Percentiles rank a stretch among this genome's conserved stretches.
phyloP scores from a whole-genome alignment of 208 protist species.

The Entamoeba moshkovskii region DNA sequence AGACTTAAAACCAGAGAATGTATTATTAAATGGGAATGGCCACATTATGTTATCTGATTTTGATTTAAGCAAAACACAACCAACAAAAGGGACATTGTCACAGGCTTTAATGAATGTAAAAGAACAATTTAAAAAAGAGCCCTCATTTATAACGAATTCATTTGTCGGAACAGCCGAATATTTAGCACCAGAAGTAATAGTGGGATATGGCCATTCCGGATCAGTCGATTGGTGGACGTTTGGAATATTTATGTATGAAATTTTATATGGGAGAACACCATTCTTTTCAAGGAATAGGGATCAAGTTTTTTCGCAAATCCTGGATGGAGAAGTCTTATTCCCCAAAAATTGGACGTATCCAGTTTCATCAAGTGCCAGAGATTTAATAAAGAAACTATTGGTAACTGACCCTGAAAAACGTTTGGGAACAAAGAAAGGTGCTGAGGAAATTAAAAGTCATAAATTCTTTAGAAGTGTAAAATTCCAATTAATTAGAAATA shows the following conservation, averaged over 20 bases:
- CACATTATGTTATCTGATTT: slow-evolving; percentile 76
- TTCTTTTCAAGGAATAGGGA: slow-evolving; percentile 9
- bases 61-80: slow-evolving; percentile 46
- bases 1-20: slow-evolving; percentile 76
- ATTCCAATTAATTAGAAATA: not conserved
- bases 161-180: slow-evolving; percentile 44
- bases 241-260: slow-evolving; percentile 10
- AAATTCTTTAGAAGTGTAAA: slow-evolving; percentile 13
- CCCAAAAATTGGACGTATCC: not conserved
- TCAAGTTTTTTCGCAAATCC: not conserved
- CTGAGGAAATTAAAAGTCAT: slow-evolving; percentile 23
- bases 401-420: not conserved
- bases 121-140: slow-evolving; percentile 1
- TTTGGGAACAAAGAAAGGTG: not conserved
- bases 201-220: slow-evolving; percentile 23
- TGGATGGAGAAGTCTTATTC: not conserved
- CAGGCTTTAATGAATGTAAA: not conserved
- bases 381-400: not conserved
- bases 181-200: slow-evolving; percentile 44
- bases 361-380: not conserved
- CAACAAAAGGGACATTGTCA: not conserved
- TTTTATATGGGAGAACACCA: slow-evolving; percentile 13
- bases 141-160: not conserved
- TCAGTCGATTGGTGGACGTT: slow-evolving; percentile 23
- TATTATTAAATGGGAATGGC: slow-evolving; percentile 49